Conservation (phyloP, 441 rosid genomes). For the Corymbia citriodora region DNA sequence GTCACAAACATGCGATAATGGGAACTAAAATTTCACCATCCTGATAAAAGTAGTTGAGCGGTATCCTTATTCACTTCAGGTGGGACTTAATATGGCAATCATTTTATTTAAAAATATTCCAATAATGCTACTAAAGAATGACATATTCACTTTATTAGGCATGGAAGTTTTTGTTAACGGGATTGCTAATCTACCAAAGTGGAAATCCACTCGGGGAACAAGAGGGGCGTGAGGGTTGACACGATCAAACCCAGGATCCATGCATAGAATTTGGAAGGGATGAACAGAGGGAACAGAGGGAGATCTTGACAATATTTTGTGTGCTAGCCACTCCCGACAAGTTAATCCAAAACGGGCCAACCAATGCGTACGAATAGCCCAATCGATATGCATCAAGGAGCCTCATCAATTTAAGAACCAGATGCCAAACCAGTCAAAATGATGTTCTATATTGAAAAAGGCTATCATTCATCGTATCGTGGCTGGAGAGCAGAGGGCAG, state of each 20-base stretch:
- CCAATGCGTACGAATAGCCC: neutral
- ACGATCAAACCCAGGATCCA: neutral
- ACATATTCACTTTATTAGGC: neutral
- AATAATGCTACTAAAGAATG: neutral
- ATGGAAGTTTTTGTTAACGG: neutral
- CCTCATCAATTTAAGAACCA: neutral
- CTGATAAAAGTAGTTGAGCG: neutral
- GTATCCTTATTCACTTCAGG: neutral
- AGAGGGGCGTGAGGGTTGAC: neutral
- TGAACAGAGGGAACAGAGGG: neutral
- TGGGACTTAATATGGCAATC: neutral
- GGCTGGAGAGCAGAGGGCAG: neutral
- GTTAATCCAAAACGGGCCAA: neutral
- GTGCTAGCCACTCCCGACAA: neutral
- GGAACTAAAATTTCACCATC: neutral
- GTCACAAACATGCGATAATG: neutral
- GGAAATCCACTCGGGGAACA: neutral
- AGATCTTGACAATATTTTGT: neutral
- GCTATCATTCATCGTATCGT: neutral
- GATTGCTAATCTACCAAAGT: neutral
- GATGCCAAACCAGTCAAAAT: neutral
- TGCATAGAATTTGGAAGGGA: neutral
- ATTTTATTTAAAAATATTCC: neutral
- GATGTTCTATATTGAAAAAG: neutral
- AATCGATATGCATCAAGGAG: neutral